Percentiles rank a stretch among this genome's conserved stretches.
Conservation (phyloP, 148 eudicot genomes). For the Rhododendron henanense region DNA sequence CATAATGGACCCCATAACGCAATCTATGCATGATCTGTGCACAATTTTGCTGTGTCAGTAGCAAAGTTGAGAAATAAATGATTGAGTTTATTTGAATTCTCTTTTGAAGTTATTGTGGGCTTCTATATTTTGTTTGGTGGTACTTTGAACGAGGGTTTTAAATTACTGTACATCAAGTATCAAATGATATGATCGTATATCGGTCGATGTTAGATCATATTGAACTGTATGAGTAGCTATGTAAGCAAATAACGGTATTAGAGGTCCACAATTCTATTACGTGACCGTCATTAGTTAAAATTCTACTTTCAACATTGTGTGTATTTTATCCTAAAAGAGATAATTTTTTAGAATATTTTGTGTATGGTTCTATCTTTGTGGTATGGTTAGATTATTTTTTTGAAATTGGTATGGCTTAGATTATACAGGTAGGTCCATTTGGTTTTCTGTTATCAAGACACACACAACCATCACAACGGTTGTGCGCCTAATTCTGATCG, state of each 20-base stretch:
- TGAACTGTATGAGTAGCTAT: no score
- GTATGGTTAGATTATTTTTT: not conserved
- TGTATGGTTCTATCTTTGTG: not conserved
- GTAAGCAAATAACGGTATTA: no score
- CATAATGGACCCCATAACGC: no score
- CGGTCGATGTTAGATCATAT: no score
- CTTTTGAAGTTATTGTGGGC: not conserved
- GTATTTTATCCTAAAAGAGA: not conserved
- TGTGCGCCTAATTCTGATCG: no score
- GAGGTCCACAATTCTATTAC: no score
- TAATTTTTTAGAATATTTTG: not conserved
- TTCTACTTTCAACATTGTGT: not conserved
- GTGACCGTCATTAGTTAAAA: no score
- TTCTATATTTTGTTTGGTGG: not conserved
- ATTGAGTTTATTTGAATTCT: not conserved
- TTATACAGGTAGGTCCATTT: not conserved
- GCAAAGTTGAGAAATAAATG: not conserved
- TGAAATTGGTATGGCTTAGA: not conserved
- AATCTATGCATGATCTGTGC: no score
- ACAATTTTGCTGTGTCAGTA: no score
- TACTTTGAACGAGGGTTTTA: not conserved
- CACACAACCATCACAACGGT: no score
- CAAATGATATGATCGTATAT: no score
- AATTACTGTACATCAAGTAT: no score
- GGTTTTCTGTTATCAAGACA: not conserved